Percentiles rank a stretch among this genome's conserved stretches.
phyloP scores from a whole-genome alignment of 2,329 filamentous ascomycete species.

The Scorias spongiosa region DNA sequence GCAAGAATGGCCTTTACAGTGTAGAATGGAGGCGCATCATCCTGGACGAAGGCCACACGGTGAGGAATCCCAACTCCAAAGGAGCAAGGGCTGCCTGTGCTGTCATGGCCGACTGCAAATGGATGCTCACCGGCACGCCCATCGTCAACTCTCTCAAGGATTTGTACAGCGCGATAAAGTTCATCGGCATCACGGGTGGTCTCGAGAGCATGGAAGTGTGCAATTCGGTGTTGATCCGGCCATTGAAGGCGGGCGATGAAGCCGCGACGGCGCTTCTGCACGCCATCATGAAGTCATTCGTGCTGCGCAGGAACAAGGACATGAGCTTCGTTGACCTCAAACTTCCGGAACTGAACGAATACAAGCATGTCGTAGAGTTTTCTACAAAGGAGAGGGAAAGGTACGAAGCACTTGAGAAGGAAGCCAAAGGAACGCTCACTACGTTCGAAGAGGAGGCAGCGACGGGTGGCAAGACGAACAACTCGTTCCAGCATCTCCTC shows the following conservation, averaged over 20 bases:
- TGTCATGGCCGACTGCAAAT: constrained; percentile 55
- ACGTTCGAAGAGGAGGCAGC: constrained; percentile 36
- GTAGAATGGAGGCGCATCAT: constrained; percentile 65
- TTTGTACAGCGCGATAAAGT: constrained; percentile 64
- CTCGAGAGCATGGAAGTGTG: constrained; percentile 61
- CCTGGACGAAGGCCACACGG: constrained; percentile 69
- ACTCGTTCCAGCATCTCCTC: constrained; percentile 58
- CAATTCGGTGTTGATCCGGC: constrained; percentile 54
- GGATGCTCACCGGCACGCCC: constrained; percentile 57
- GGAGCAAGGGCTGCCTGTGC: constrained; percentile 52
- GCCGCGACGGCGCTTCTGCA: constrained; percentile 51
- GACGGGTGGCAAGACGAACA: constrained; percentile 15
- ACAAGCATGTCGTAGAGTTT: constrained; percentile 60
- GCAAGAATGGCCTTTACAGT: constrained; percentile 41
- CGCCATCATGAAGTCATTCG: constrained; percentile 64
- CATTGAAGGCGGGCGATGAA: constrained; percentile 43
- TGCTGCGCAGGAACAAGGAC: constrained; percentile 67
- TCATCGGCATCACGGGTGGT: constrained; percentile 60
- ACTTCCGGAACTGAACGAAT: constrained; percentile 63
- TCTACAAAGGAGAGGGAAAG: constrained; percentile 57
- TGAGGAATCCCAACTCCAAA: constrained; percentile 64
- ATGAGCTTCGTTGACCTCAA: constrained; percentile 78
- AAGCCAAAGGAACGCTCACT: constrained; percentile 58
- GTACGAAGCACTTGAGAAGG: constrained; percentile 59
- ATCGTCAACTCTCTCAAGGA: constrained; percentile 49